Base-by-base conservation (phyloP, 2,329 filamentous ascomycete genomes). In the Pseudocercospora fijiensis region DNA sequence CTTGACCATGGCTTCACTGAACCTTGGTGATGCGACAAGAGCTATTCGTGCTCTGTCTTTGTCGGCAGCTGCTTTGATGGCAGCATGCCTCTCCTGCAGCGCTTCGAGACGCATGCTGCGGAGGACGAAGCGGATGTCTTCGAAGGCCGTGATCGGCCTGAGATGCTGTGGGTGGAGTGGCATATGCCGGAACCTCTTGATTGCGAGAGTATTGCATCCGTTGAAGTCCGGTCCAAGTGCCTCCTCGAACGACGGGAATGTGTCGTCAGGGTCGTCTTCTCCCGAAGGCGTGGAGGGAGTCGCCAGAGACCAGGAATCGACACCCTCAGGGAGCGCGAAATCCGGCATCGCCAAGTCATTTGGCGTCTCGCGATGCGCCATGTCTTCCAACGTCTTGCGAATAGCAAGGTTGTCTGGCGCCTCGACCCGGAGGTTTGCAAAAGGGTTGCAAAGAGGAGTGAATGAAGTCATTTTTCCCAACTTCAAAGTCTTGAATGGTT, bases 1-100 rank as follows among this genome's bases (percentile, higher is more conserved):
- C 53, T 56, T 56, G 18, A 37, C 53, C 53, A 33, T 33, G 53
- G 53, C 28, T 56, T 37, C 53, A 33, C 53, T 33, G 28, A 33
- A 56, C 53, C 22, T 18, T 13, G 28, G 16, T 13, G 53, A 56
- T 13, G 28, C n/a, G 28, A 41, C 30, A 18, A 56, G 53, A 37
- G 53, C 53, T 18, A 7, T 3, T 41, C 41, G 20, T 11, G 28
- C 27, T 16, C 53, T 33, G 13, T 56, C 53, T 56, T n/a, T 56
- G 27, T 56, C 53, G 53, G 53, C 53, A 37, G 53, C 28, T 56
- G 53, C 53, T 56, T 24, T 18, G 53, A 56, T 16, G 18, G 8
- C n/a, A 33, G 16, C 30, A 8, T 22, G 18, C 18, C 26, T 28
- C 16, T 41, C 27, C 16, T 56, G 53, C n/a, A 56, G 53, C 27